These are phyloP conservation scores for Russula ochroleuca DNA, from an alignment of 768 basidiomycete species.

Conservation along the genomic window DNA sequence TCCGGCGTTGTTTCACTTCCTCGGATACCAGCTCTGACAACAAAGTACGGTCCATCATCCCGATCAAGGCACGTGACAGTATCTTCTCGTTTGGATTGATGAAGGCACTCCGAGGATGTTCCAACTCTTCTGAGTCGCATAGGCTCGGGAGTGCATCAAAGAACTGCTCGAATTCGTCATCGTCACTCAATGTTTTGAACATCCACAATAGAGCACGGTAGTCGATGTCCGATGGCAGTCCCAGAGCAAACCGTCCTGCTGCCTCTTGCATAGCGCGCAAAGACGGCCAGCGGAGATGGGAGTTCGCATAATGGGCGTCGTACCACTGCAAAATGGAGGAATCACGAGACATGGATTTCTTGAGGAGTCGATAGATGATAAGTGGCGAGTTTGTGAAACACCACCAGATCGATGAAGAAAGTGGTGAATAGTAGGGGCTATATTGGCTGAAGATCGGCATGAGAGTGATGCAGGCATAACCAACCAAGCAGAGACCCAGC, in stretches of 20 bases:
- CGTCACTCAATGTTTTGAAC: not conserved
- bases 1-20: not conserved
- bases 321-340: not conserved
- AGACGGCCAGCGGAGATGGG: not conserved
- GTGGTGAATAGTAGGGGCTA: not conserved
- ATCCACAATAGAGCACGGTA: constrained; percentile 1
- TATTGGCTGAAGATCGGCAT: not conserved
- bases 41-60: constrained; percentile 8
- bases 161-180: constrained; percentile 7
- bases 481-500: not conserved
- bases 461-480: not conserved
- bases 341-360: not conserved
- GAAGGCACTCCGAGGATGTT: not conserved
- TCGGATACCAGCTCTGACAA: not conserved
- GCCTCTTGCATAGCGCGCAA: not conserved
- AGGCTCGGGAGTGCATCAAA: not conserved
- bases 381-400: not conserved
- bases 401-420: not conserved
- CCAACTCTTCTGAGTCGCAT: not conserved
- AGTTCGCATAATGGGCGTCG: not conserved
- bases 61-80: not conserved
- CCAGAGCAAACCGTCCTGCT: not conserved
- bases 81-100: not conserved
- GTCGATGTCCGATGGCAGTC: not conserved
- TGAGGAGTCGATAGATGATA: not conserved